Evolutionary conservation across 2,329 filamentous ascomycete species (phyloP), one percentile per base, ranked within the genome.

Genomic region (Lasiodiplodia hormozganensis): DNA sequence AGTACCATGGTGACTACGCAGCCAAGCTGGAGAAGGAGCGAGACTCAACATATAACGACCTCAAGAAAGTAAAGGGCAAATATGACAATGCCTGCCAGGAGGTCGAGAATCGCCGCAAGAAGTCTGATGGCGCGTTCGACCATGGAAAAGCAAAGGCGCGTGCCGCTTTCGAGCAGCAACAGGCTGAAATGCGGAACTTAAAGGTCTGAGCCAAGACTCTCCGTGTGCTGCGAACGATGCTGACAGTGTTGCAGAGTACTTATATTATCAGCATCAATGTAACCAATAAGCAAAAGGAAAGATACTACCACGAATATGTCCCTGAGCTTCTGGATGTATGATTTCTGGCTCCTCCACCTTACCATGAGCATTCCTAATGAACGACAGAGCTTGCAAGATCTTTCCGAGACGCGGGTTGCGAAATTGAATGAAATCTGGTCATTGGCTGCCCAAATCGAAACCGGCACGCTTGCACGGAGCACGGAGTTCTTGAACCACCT

Each of bases 231-330:
- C 38, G 69, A 28, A 69, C 36, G 8, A 11, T 49, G 23, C 73
- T 77, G 66, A 80, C 78, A 54, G 11, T 25, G 25, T 54, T 6
- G 16, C 72, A 88, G 85, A 99, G 99, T 79, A 94, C 92, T n/a
- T 99, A 99, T 77, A 84, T 99, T 70, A 97, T 99, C 75, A 88
- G 89, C 70, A 97, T 99, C 82, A 97, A 97, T 77, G 93, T 98
- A 69, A 96, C 94, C 40, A 99, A 99, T 82, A 97, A 96, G 83
- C 90, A 97, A 76, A 99, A 98, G 83, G 94, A 97, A 78, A 93
- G 91, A 77, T 98, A 98, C 83, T 99, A 97, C 77, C 91, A 98
- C 78, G 94, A 97, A 79, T 98, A 98, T 79, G 87, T 99, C 23
- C 96, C 96, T 10, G 96, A 98, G 77, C 83, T 98, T 69, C 86